A percentile compares a stretch with the other conserved stretches of the same genome.
Conservation (phyloP, 768 basidiomycete genomes). For the Cystobasidium tubakii region DNA sequence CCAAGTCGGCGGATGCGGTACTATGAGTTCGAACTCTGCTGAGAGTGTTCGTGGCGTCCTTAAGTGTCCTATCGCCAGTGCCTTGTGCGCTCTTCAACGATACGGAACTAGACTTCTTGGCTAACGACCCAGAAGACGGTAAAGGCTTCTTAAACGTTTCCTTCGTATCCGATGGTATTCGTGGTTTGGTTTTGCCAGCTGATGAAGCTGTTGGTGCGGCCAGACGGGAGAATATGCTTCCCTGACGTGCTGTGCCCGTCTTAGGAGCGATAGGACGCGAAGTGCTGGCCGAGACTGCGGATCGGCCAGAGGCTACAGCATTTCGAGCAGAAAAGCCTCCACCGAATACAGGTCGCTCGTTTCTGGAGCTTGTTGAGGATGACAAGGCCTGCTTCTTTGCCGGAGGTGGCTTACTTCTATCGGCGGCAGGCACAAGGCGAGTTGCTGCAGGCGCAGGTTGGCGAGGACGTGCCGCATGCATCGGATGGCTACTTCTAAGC, state of each 20-base stretch:
- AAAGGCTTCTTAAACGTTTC: conserved; percentile 18
- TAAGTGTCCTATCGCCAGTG: not conserved
- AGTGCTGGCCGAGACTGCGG: not conserved
- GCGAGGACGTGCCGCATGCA: not conserved
- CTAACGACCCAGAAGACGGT: not conserved
- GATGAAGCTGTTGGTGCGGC: conserved; percentile 25
- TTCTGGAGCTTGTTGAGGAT: not conserved
- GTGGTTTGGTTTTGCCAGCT: not conserved
- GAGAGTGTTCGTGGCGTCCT: not conserved
- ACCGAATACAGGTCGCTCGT: not conserved
- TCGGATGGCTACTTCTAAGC: not conserved
- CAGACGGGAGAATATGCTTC: conserved; percentile 30
- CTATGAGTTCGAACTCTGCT: not conserved
- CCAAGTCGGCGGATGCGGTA: too few relatives aligned
- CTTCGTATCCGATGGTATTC: not conserved
- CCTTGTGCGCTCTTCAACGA: not conserved
- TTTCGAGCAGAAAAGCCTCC: not conserved
- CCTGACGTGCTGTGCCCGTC: not conserved
- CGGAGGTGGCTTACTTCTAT: not conserved
- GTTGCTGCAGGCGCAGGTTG: not conserved
- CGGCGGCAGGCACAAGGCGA: not conserved
- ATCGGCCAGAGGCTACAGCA: not conserved
- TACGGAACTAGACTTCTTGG: not conserved
- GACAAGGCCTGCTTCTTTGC: conserved; percentile 27
- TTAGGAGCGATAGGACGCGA: not conserved